Conservation (phyloP, 2,329 filamentous ascomycete species). For the Diaporthe batatas region DNA sequence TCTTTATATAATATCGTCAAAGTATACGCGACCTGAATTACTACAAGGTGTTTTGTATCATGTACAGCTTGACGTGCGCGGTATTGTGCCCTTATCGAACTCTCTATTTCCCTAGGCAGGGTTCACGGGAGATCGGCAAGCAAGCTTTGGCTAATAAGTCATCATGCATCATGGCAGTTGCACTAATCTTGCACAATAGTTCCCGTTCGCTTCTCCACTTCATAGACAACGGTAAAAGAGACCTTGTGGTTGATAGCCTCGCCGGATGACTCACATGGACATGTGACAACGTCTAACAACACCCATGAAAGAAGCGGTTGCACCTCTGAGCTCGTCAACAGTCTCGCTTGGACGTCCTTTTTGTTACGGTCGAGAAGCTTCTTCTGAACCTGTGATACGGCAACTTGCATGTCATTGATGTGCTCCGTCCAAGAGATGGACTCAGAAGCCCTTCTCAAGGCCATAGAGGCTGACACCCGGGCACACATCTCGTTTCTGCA, state of each 20-base stretch:
- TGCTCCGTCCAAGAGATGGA: constrained; percentile 34
- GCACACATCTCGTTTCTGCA: constrained; percentile 36
- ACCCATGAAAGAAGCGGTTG: neutral
- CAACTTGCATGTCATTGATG: neutral
- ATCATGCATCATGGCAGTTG: neutral
- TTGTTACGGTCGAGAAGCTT: neutral
- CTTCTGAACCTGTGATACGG: neutral
- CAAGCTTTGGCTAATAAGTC: constrained; percentile 13
- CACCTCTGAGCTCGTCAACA: neutral
- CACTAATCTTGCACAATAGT: neutral
- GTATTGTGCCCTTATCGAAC: neutral
- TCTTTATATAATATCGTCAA: neutral
- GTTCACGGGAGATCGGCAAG: constrained; percentile 22
- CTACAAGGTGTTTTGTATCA: neutral
- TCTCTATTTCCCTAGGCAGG: too few relatives aligned
- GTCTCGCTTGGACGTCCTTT: neutral
- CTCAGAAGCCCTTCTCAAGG: constrained; percentile 37
- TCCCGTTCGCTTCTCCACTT: neutral
- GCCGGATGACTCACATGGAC: constrained; percentile 23
- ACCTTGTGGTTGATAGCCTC: neutral
- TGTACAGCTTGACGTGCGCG: too few relatives aligned
- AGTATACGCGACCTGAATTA: neutral
- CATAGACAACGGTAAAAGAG: neutral
- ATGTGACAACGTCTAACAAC: neutral
- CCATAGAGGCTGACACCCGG: constrained; percentile 34